Percentiles rank a stretch among this genome's conserved stretches.
Evolutionary conservation across 495 filamentous ascomycete genomes (phyloP).

Genomic region (Thermothielavioides terrestris): DNA sequence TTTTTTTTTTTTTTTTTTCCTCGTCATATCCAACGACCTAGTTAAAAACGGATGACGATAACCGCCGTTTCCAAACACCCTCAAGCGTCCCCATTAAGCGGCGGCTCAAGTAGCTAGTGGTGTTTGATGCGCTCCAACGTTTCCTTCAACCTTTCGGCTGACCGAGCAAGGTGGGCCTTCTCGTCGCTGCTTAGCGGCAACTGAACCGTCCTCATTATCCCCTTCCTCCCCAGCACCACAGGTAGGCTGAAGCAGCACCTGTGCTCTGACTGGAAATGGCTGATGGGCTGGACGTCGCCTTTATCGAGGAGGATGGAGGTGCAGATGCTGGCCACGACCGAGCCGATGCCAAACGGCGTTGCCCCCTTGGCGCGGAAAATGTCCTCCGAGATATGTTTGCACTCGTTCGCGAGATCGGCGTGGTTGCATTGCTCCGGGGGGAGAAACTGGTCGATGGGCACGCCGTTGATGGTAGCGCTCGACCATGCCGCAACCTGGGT

Average conservation of each 20-base stretch:
- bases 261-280: constrained; percentile 28
- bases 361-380: constrained; percentile 34
- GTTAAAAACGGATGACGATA: too few relatives aligned
- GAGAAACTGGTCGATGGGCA: constrained; percentile 23
- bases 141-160: constrained; percentile 21
- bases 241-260: constrained; percentile 32
- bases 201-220: constrained; percentile 21
- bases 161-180: constrained; percentile 16
- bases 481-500: constrained; percentile 39
- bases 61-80: too few relatives aligned
- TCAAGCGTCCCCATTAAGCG: too few relatives aligned
- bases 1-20: too few relatives aligned
- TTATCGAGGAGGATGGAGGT: constrained; percentile 29
- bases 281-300: constrained; percentile 24
- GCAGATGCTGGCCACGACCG: constrained; percentile 31
- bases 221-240: constrained; percentile 28
- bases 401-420: constrained; percentile 22
- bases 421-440: constrained; percentile 9
- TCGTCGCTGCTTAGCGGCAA: constrained; percentile 24
- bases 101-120: too few relatives aligned
- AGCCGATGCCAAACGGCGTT: constrained; percentile 35
- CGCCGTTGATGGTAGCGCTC: constrained; percentile 22
- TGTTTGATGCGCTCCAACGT: constrained; percentile 21
- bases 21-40: too few relatives aligned
- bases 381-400: constrained; percentile 21